Evolutionary conservation across 352 stramenopile species (phyloP), one percentile per base, ranked within the genome.

Genomic region (Phytophthora gonapodyides): DNA sequence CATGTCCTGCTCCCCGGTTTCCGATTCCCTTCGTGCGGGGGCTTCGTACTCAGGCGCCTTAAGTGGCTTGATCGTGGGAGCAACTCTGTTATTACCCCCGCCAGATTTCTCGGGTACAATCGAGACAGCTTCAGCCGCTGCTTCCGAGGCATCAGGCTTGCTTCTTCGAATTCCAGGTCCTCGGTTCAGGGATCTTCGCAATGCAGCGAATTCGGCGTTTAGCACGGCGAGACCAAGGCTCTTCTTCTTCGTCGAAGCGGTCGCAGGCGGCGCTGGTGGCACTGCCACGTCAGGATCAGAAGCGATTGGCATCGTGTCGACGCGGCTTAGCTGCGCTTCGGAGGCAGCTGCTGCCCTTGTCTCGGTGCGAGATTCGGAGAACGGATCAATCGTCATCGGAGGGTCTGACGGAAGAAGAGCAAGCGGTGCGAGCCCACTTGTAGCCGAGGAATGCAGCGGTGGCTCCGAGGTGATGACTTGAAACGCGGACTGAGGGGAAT

Each of bases 161-260:
- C 42, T 62, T 51, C 34, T 36, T 15, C 44, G 35, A 60, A 21
- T 59, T 19, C 60, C 54, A 3, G 49, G 51, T 30, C 45, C 47
- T 56, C 64, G 51, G 42, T 61, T 61, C 7, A 72, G 19, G 1
- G 65, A 52, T 17, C 24, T 40, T 19, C 60, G 54, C 5, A 71
- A n/a, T 15, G 64, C 64, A 31, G 40, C 19, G 38, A 72, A 64
- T 16, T 71, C 49, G n/a, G 47, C 31, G 30, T 68, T 71, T 0
- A 73, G 19, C 7, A 73, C 60, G 0, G 64, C 59, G 1, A 76
- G 45, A 12, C 60, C 64, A 11, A 69, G 42, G n/a, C 61, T 77
- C 42, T 45, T 69, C 24, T 67, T 77, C 35, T 75, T 77, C 6
- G 40, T 24, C 16, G 12, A 5, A 11, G 51, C 8, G 12, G 5